Evolutionary conservation across 2,329 filamentous ascomycete species (phyloP), one percentile per base, ranked within the genome.

Genomic region (Ceratocystis ficicola): DNA sequence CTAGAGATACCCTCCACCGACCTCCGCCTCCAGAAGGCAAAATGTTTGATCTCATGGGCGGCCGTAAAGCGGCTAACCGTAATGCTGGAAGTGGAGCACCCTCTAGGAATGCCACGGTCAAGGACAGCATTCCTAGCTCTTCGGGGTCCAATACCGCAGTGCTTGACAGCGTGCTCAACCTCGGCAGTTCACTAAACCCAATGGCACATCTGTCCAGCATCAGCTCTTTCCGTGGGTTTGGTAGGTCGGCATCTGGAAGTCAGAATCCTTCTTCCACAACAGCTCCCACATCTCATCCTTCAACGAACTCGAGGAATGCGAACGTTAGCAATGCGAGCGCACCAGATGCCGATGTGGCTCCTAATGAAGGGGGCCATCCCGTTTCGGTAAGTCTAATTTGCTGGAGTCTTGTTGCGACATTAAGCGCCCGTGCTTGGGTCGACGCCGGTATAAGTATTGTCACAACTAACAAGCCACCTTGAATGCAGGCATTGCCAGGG

Each of bases 151-250:
- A 81, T 68, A 86, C 86, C 2, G 86, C 88, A 36, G 75, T 86
- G 12, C 83, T 95, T 1, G 90, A 95, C 69, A 90, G 89, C 12
- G 86, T 95, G 78, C 85, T 89, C 65, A 93, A 83, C 73, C 81
- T 95, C 68, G 86, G 90, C 46, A 94, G 83, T 73, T 86, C 87
- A 0, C 78, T 68, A 6, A 95, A 95, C 71, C 90, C 90, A 2
- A 86, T 95, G 73, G 89, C 86, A 57, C 84, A 90, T 63, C 83
- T 95, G 63, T 85, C 87, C 1, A 78, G 85, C 44, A 90, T 94
- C 73, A 82, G 83, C 66, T 82, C 86, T 72, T 87, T 95, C 70
- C 84, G 88, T 66, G 86, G 86, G 0, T 93, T 95, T 71, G 88
- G 89, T 1, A 79, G 87, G 64, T 75, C 78, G 25, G 75, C 78